Percentiles rank a stretch among this genome's conserved stretches.
Evolutionary conservation across 2,329 filamentous ascomycete species (phyloP).

Genomic region (Zasmidium cellare): DNA sequence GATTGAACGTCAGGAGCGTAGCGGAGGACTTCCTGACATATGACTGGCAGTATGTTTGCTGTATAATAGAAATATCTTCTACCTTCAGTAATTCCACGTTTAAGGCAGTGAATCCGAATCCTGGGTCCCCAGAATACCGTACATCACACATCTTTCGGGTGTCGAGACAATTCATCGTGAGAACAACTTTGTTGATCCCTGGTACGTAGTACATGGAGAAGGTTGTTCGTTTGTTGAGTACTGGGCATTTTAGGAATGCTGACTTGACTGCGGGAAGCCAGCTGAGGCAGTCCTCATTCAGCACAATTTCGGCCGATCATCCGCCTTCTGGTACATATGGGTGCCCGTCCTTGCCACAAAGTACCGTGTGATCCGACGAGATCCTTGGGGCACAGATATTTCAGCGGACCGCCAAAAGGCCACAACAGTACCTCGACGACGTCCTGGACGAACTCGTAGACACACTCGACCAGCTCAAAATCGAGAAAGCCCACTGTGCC

Average conservation of each 20-base stretch:
- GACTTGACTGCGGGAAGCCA: constrained; percentile 17
- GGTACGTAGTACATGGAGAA: constrained; percentile 11
- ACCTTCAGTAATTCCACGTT: too few species aligned
- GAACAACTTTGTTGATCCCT: constrained; percentile 33
- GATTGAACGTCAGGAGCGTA: too few species aligned
- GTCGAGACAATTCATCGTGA: constrained; percentile 35
- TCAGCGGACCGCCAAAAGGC: constrained; percentile 24
- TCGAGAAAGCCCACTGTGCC: constrained; percentile 36
- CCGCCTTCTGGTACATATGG: constrained; percentile 40
- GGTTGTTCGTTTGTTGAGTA: too few species aligned
- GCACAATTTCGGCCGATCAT: constrained; percentile 38
- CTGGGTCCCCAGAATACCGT: constrained; percentile 1
- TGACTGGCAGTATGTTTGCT: too few species aligned
- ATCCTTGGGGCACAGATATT: constrained; percentile 38
- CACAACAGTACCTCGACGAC: constrained; percentile 29
- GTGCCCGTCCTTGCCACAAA: constrained; percentile 33
- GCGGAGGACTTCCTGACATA: too few species aligned
- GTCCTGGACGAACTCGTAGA: constrained; percentile 37
- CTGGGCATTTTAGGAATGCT: too few species aligned
- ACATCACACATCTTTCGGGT: constrained; percentile 31
- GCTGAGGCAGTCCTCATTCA: constrained; percentile 38
- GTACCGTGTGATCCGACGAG: constrained; percentile 37
- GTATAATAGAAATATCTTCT: too few species aligned
- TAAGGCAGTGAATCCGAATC: too few species aligned
- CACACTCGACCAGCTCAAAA: constrained; percentile 35